These are phyloP conservation scores for Termitomyces sp. DNA, from an alignment of 768 basidiomycete species.

Conservation along the genomic window DNA sequence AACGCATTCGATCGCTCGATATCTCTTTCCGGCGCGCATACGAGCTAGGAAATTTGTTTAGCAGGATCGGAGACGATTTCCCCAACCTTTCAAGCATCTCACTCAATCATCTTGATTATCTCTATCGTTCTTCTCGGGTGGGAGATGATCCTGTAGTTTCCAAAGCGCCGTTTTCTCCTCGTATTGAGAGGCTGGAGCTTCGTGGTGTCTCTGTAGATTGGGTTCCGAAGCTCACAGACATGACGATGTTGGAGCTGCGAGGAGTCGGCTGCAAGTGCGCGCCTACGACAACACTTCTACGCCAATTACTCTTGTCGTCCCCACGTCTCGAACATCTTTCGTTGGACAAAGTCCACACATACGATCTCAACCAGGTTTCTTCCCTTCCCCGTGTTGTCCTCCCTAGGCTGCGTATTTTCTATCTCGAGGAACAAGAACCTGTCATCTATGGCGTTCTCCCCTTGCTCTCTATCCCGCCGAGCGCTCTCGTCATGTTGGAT, in stretches of 20 bases:
- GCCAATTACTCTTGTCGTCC: background rate
- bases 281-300: background rate
- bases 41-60: constrained; percentile 6
- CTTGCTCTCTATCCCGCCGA: background rate
- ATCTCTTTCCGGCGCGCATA: constrained; percentile 3
- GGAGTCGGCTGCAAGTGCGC: background rate
- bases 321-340: constrained; percentile 8
- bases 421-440: background rate
- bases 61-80: constrained; percentile 4
- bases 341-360: background rate
- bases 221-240: background rate
- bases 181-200: constrained; percentile 5
- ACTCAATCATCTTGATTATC: constrained; percentile 5
- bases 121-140: background rate
- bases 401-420: constrained; percentile 2
- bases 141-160: background rate
- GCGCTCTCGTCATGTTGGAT: background rate
- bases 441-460: background rate
- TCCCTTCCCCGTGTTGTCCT: background rate
- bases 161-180: background rate
- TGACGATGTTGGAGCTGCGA: constrained; percentile 5
- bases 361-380: background rate
- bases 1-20: constrained; percentile 4
- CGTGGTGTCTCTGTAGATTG: constrained; percentile 3
- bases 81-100: constrained; percentile 6